These are phyloP conservation scores for Aspergillus vadensis DNA, from an alignment of 2,329 filamentous ascomycete species.

Conservation along the genomic window DNA sequence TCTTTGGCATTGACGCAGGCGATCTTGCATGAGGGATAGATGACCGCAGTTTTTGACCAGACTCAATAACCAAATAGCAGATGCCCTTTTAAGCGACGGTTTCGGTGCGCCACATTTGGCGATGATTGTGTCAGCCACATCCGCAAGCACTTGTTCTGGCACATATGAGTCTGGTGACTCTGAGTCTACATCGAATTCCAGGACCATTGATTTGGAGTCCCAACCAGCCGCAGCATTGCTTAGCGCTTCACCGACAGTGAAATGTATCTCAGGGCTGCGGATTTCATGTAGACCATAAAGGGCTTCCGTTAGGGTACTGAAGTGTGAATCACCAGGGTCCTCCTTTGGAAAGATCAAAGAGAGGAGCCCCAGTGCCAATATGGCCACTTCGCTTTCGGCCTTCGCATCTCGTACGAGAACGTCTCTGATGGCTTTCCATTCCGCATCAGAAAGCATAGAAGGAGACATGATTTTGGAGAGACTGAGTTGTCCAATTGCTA, in stretches of 20 bases:
- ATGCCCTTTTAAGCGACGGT: constrained; percentile 85
- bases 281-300: constrained; percentile 80
- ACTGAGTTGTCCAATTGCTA: constrained; percentile 63
- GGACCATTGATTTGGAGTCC: constrained; percentile 76
- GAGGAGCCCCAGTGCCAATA: constrained; percentile 76
- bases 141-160: constrained; percentile 47
- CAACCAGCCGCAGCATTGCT: constrained; percentile 77
- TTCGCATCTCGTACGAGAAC: constrained; percentile 70
- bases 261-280: constrained; percentile 83
- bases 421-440: constrained; percentile 56
- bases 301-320: constrained; percentile 61
- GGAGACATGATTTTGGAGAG: constrained; percentile 57
- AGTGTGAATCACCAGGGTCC: constrained; percentile 34
- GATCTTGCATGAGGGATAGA: constrained; percentile 69
- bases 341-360: constrained; percentile 55
- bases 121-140: constrained; percentile 71
- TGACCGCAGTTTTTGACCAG: constrained; percentile 88
- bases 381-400: constrained; percentile 78
- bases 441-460: constrained; percentile 29
- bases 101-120: constrained; percentile 80
- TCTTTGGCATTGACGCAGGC: constrained; percentile 75
- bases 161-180: constrained; percentile 44
- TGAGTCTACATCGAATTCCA: constrained; percentile 73
- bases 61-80: constrained; percentile 92
- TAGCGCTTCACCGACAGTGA: constrained; percentile 85